These are phyloP conservation scores for Camelina laxa DNA, from an alignment of 345 rosid genomes.

Conservation along the genomic window DNA sequence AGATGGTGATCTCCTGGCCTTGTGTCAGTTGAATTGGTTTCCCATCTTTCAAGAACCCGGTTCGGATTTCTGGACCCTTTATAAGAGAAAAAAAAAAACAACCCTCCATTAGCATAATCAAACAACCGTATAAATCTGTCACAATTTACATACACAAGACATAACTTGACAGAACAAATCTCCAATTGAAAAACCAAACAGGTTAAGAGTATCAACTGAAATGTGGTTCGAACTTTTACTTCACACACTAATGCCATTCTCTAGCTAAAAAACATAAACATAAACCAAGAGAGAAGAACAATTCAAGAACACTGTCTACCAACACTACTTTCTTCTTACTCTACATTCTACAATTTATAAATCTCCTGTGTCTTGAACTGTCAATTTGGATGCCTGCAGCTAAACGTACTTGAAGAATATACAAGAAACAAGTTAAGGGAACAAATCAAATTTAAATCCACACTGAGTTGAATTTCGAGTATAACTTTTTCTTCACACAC, in stretches of 20 bases:
- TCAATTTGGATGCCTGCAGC: conserved; percentile 1
- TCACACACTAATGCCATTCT: conserved; percentile 3
- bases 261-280: background rate
- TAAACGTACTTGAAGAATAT: background rate
- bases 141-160: conserved; percentile 16
- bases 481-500: background rate
- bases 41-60: conserved; percentile 75
- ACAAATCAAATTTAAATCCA: too few species aligned
- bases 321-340: conserved; percentile 8
- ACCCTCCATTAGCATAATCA: background rate
- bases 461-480: background rate
- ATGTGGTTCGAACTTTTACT: background rate
- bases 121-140: background rate
- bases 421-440: background rate
- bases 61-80: conserved; percentile 86
- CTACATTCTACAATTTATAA: background rate
- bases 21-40: conserved; percentile 68
- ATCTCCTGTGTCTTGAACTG: background rate
- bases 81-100: conserved; percentile 14
- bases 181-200: background rate
- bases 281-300: background rate
- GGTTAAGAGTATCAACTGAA: background rate
- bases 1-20: conserved; percentile 83
- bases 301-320: conserved; percentile 10
- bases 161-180: background rate